Evolutionary conservation across 345 rosid genomes (phyloP).

Genomic region (Hibiscus tridactylites): DNA sequence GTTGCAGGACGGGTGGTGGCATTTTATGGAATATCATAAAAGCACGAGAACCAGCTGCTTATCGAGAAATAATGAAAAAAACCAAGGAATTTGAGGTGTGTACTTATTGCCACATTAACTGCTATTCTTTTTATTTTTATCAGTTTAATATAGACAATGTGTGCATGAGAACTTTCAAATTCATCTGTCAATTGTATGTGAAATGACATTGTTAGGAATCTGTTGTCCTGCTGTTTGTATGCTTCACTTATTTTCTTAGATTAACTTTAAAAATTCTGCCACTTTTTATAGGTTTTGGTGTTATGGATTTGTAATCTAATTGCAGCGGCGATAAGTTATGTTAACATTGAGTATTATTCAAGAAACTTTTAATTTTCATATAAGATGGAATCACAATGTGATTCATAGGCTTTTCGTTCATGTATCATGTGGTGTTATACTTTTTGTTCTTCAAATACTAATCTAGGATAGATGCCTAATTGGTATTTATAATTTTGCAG

Average conservation of each 20-base stretch:
- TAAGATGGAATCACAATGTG: not conserved
- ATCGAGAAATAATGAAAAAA: constrained; percentile 78
- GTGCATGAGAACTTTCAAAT: not conserved
- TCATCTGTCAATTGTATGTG: not conserved
- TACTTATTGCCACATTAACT: constrained; percentile 8
- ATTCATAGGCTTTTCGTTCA: not conserved
- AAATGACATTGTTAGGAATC: not conserved
- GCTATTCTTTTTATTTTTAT: not conserved
- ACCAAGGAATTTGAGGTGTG: constrained; percentile 84
- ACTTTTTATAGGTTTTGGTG: not conserved
- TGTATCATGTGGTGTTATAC: not conserved
- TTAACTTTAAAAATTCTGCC: not conserved
- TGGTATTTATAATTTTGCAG: constrained; percentile 30
- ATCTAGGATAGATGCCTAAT: not conserved
- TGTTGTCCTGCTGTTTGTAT: not conserved
- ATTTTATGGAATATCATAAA: constrained; percentile 78
- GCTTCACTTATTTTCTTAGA: not conserved
- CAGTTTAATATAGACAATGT: not conserved
- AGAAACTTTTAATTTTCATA: not conserved
- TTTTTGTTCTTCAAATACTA: not conserved
- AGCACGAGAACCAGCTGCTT: constrained; percentile 63
- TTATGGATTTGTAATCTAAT: not conserved
- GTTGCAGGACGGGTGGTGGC: constrained; percentile 76
- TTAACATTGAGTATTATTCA: not conserved
- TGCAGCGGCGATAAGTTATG: not conserved